A percentile compares a stretch with the other conserved stretches of the same genome.
Evolutionary conservation across 2,329 filamentous ascomycete species (phyloP).

Genomic region (Neonectria coccinea): DNA sequence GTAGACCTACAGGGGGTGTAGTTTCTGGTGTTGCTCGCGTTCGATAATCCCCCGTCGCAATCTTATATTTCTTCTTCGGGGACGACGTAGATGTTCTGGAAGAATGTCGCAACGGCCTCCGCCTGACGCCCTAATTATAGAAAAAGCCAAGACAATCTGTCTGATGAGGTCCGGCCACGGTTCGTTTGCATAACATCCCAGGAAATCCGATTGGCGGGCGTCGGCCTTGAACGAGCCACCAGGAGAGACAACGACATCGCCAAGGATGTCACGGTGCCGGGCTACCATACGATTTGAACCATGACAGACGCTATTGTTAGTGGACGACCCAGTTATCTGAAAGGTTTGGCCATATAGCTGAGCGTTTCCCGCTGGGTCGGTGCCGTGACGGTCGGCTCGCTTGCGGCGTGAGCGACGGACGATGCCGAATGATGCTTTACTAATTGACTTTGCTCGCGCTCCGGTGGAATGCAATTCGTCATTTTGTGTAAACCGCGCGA

Average conservation of each 20-base stretch:
- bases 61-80: conserved; percentile 4
- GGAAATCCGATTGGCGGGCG: neutral
- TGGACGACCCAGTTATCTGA: too few species aligned
- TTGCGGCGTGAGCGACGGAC: neutral
- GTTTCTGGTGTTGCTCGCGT: conserved; percentile 1
- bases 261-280: neutral
- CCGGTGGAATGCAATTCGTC: neutral
- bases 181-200: neutral
- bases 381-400: too few species aligned
- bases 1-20: conserved; percentile 8
- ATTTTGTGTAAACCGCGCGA: neutral
- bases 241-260: neutral
- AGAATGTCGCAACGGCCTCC: neutral
- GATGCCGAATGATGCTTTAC: neutral
- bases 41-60: neutral
- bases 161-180: neutral
- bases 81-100: conserved; percentile 16
- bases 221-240: neutral
- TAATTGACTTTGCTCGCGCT: neutral
- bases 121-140: conserved; percentile 18
- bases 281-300: neutral
- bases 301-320: too few species aligned
- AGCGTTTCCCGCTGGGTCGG: too few species aligned
- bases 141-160: conserved; percentile 8
- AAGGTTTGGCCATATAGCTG: too few species aligned